A percentile compares a stretch with the other conserved stretches of the same genome.
Conservation (phyloP, 495 filamentous ascomycete genomes). For the Penicillium atrosanguineum region DNA sequence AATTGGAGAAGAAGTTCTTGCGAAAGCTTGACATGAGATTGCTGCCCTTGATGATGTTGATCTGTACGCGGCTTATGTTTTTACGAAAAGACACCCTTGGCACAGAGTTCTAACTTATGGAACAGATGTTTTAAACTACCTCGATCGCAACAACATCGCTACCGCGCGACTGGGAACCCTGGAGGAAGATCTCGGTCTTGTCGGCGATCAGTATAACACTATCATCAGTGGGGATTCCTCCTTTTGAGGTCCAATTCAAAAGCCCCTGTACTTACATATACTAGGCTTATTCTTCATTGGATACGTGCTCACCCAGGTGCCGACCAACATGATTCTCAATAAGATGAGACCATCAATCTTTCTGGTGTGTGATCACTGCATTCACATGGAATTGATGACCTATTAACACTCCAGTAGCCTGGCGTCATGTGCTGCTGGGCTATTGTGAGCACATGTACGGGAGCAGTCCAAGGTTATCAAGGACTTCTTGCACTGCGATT, state of each 20-base stretch:
- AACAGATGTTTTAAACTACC: slow-evolving; percentile 42
- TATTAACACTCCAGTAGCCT: slow-evolving; percentile 17
- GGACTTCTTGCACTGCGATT: slow-evolving; percentile 47
- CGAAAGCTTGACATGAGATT: slow-evolving; percentile 42
- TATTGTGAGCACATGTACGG: slow-evolving; percentile 39
- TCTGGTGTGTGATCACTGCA: slow-evolving; percentile 32
- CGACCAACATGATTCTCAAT: slow-evolving; percentile 15
- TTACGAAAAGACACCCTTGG: neutral
- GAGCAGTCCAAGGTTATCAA: slow-evolving; percentile 37
- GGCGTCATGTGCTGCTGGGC: slow-evolving; percentile 45
- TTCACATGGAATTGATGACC: neutral
- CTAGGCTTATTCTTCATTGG: slow-evolving; percentile 34
- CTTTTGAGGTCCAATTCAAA: neutral
- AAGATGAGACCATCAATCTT: slow-evolving; percentile 44
- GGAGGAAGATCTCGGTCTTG: slow-evolving; percentile 34
- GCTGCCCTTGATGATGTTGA: slow-evolving; percentile 42
- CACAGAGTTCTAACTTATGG: neutral
- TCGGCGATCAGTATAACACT: slow-evolving; percentile 34
- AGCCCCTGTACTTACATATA: neutral
- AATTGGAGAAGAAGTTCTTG: slow-evolving; percentile 30
- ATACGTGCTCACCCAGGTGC: slow-evolving; percentile 39
- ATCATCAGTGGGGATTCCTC: slow-evolving; percentile 7
- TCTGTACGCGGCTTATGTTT: slow-evolving; percentile 6
- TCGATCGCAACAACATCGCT: slow-evolving; percentile 48
- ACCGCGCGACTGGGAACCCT: slow-evolving; percentile 43